Evolutionary conservation across 1,284 basidiomycete species (phyloP).

Genomic region (Mycena citricolor): DNA sequence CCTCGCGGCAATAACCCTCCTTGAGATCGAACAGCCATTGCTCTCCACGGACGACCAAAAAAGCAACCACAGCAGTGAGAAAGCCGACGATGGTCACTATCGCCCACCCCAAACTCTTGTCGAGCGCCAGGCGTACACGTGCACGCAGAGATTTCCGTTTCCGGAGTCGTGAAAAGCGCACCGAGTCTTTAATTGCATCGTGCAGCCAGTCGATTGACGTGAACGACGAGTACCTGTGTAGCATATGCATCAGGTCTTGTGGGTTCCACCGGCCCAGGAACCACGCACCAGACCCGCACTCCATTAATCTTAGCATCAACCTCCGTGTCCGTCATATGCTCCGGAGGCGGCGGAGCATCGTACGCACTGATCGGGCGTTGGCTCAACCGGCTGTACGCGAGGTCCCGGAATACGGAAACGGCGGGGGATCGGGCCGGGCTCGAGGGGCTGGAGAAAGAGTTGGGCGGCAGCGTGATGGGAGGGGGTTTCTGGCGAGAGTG

Average conservation of each 20-base stretch:
- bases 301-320: slow-evolving; percentile 77
- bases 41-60: slow-evolving; percentile 84
- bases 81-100: slow-evolving; percentile 88
- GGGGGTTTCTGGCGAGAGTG: slow-evolving; percentile 32
- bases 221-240: slow-evolving; percentile 68
- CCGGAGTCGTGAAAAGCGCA: slow-evolving; percentile 70
- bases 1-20: slow-evolving; percentile 79
- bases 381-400: slow-evolving; percentile 39
- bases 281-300: slow-evolving; percentile 73
- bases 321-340: slow-evolving; percentile 39
- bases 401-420: slow-evolving; percentile 38
- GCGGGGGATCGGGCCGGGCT: slow-evolving; percentile 32
- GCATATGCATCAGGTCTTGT: neutral
- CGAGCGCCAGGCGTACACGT: slow-evolving; percentile 65
- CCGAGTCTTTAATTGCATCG: slow-evolving; percentile 89
- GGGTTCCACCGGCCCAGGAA: neutral
- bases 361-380: slow-evolving; percentile 74
- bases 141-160: slow-evolving; percentile 73
- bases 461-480: slow-evolving; percentile 34
- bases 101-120: slow-evolving; percentile 88
- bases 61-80: slow-evolving; percentile 83
- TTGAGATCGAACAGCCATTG: slow-evolving; percentile 94
- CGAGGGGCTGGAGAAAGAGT: slow-evolving; percentile 39
- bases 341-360: slow-evolving; percentile 52
- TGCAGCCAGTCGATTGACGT: slow-evolving; percentile 90